Conservation (phyloP, 139 green algal species). For the Closterium sp. region DNA sequence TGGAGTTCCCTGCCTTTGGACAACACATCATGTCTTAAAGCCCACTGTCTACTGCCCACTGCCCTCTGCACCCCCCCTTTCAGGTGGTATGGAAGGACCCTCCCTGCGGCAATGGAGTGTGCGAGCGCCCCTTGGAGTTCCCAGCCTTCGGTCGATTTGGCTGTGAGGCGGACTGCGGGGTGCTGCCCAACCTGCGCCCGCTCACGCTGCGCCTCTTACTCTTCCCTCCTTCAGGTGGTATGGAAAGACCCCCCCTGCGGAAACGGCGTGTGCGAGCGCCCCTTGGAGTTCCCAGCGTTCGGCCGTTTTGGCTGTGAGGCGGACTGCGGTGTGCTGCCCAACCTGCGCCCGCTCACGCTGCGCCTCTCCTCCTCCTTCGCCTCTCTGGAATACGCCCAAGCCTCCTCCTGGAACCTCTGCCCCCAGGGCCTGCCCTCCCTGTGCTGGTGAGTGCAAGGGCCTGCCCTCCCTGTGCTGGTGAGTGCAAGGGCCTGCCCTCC, state of each 20-base stretch:
- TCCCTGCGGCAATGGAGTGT: slow-evolving; percentile 78
- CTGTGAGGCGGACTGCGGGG: slow-evolving; percentile 39
- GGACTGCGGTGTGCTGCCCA: slow-evolving; percentile 68
- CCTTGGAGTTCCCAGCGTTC: slow-evolving; percentile 80
- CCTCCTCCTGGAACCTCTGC: slow-evolving; percentile 29
- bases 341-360: not conserved
- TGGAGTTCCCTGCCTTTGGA: slow-evolving; percentile 79
- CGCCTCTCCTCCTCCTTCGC: slow-evolving; percentile 1
- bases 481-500: too few species aligned
- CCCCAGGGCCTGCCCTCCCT: not conserved
- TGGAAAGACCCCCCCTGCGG: slow-evolving; percentile 80
- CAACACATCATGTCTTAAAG: too few species aligned
- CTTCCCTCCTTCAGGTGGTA: slow-evolving; percentile 23
- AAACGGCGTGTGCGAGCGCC: slow-evolving; percentile 77
- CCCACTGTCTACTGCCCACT: too few species aligned
- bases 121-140: slow-evolving; percentile 80
- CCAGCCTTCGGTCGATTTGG: slow-evolving; percentile 63
- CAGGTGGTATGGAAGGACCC: slow-evolving; percentile 67
- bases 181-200: slow-evolving; percentile 64
- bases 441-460: slow-evolving; percentile 10
- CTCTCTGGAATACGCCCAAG: not conserved
- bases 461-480: too few species aligned
- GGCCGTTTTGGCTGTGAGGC: slow-evolving; percentile 79
- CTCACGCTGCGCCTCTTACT: not conserved
- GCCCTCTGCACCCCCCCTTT: slow-evolving; percentile 64